Conservation (phyloP, 2,329 filamentous ascomycete genomes). For the Rasamsonia emersonii region DNA sequence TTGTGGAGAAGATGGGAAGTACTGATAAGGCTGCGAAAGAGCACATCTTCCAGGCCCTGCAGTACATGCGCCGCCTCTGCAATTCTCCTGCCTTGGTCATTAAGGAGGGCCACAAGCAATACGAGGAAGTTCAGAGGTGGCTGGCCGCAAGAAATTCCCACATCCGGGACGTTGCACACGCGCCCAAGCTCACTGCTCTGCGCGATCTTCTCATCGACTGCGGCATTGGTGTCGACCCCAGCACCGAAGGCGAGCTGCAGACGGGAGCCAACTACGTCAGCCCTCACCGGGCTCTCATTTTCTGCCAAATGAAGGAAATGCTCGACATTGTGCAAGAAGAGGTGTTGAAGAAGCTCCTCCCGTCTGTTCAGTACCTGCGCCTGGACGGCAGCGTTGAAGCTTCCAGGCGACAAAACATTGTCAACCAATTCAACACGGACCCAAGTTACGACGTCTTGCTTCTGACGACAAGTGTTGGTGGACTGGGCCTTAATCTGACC, state of each 20-base stretch:
- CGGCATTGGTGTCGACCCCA: constrained; percentile 73
- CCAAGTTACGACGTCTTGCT: constrained; percentile 92
- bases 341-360: constrained; percentile 83
- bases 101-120: constrained; percentile 86
- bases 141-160: constrained; percentile 70
- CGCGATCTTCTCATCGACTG: constrained; percentile 96
- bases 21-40: constrained; percentile 91
- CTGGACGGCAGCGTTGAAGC: constrained; percentile 90
- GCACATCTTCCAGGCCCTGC: constrained; percentile 97
- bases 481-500: constrained; percentile 87
- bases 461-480: constrained; percentile 89
- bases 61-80: constrained; percentile 99
- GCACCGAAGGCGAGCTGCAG: constrained; percentile 45
- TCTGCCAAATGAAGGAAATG: constrained; percentile 99
- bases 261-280: constrained; percentile 72
- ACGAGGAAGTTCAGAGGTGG: constrained; percentile 75
- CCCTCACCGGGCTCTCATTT: constrained; percentile 89
- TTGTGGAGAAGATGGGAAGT: constrained; percentile 72
- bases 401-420: constrained; percentile 89
- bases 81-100: constrained; percentile 95
- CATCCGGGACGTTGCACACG: constrained; percentile 77
- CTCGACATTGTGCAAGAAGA: constrained; percentile 96
- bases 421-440: constrained; percentile 98
- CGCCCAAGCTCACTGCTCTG: constrained; percentile 84
- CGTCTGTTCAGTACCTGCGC: constrained; percentile 85